Conservation (phyloP, 2,329 filamentous ascomycete genomes). For the Calycina herbarum region DNA sequence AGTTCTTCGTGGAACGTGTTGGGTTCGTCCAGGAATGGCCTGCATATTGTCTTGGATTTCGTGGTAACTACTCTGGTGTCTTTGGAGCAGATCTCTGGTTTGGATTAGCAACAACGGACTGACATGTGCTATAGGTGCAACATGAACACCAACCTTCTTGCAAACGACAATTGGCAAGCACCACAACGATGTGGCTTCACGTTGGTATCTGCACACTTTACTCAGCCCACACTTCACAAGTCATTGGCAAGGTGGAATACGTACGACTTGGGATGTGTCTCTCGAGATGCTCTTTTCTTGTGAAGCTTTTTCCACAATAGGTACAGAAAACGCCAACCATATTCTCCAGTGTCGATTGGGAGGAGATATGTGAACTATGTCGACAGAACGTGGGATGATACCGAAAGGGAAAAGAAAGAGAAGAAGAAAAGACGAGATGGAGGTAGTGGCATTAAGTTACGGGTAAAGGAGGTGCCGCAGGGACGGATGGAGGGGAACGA, state of each 20-base stretch:
- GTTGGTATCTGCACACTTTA: conserved; percentile 48
- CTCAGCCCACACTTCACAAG: conserved; percentile 3
- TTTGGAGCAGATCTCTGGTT: conserved; percentile 48
- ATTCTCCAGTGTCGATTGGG: not conserved
- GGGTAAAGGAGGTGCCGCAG: not conserved
- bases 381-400: not conserved
- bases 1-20: conserved; percentile 43
- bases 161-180: conserved; percentile 51
- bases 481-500: not conserved
- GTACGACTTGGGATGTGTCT: conserved; percentile 54
- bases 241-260: conserved; percentile 27
- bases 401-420: not conserved
- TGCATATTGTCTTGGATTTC: conserved; percentile 50
- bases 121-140: conserved; percentile 1
- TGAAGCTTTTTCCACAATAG: conserved; percentile 56
- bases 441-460: not conserved
- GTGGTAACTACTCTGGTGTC: conserved; percentile 54
- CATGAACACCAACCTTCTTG: conserved; percentile 44
- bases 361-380: not conserved
- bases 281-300: conserved; percentile 57
- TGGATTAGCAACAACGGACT: conserved; percentile 20
- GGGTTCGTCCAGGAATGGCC: conserved; percentile 45
- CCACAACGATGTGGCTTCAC: conserved; percentile 54
- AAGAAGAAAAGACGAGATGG: not conserved
- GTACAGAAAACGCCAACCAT: conserved; percentile 46